Percentiles rank a stretch among this genome's conserved stretches.
These are phyloP conservation scores for Chlamydomonas sphaeroides DNA, from an alignment of 139 green algal genomes.

Conservation along the genomic window DNA sequence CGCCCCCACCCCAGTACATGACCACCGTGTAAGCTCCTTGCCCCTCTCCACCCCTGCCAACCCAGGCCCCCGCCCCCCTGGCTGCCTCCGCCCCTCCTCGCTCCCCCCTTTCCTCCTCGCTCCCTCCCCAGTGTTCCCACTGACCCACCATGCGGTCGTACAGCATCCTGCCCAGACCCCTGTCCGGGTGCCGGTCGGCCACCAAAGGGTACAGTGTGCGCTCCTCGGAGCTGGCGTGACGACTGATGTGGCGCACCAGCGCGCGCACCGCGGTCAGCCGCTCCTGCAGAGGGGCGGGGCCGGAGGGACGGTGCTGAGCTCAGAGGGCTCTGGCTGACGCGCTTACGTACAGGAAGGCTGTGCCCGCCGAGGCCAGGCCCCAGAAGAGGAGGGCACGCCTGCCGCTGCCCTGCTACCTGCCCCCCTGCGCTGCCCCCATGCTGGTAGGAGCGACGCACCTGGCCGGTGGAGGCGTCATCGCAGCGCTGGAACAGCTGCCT, in stretches of 20 bases:
- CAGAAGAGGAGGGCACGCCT: neutral
- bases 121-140: no score
- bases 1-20: no score
- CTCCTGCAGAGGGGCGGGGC: neutral
- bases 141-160: constrained; percentile 45
- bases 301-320: no score
- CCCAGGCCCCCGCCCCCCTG: no score
- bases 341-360: no score
- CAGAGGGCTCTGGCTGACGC: no score
- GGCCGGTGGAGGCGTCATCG: neutral
- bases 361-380: no score
- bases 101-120: no score
- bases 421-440: neutral
- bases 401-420: no score
- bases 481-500: constrained; percentile 33
- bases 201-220: constrained; percentile 41
- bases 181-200: neutral
- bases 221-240: constrained; percentile 44
- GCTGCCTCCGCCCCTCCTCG: no score
- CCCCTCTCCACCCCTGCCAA: no score
- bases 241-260: constrained; percentile 31
- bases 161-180: constrained; percentile 13
- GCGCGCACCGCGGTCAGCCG: constrained; percentile 16
- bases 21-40: no score
- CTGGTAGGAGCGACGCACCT: neutral